Conservation (phyloP, 306 rosid species). For the Vigna angularis region DNA sequence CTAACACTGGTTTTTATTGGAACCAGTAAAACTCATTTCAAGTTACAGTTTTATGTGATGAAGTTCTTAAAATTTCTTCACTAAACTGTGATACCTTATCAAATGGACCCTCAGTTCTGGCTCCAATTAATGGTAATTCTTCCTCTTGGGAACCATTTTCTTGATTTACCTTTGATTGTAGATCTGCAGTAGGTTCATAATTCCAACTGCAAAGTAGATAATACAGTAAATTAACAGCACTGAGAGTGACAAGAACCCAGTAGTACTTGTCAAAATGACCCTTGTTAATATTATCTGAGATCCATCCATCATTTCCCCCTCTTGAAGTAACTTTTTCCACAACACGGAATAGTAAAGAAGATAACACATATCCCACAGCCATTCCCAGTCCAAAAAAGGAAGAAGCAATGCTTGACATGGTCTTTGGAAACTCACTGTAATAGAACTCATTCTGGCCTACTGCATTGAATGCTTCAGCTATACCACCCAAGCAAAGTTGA, state of each 20-base stretch:
- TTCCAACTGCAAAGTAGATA: constrained; percentile 62
- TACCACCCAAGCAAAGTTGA: constrained; percentile 59
- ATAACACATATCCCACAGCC: constrained; percentile 57
- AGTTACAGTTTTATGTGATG: neutral
- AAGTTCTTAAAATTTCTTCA: constrained; percentile 30
- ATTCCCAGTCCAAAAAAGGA: constrained; percentile 61
- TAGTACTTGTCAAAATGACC: constrained; percentile 64
- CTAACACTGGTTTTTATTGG: neutral
- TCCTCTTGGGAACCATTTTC: constrained; percentile 38
- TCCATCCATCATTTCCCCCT: constrained; percentile 67
- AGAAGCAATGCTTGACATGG: constrained; percentile 70
- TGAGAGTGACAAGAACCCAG: constrained; percentile 58
- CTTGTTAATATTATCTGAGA: constrained; percentile 59
- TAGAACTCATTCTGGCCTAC: constrained; percentile 75
- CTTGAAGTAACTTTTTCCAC: constrained; percentile 55
- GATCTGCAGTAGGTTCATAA: constrained; percentile 61
- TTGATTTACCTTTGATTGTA: constrained; percentile 26
- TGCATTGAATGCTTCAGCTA: constrained; percentile 73
- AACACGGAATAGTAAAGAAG: constrained; percentile 50
- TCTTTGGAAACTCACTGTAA: constrained; percentile 68
- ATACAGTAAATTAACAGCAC: constrained; percentile 53
- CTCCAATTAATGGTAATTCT: constrained; percentile 17
- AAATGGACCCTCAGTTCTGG: neutral
- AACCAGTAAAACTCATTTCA: neutral
- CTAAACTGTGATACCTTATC: constrained; percentile 18